Percentiles rank a stretch among this genome's conserved stretches.
Evolutionary conservation across 768 basidiomycete species (phyloP).

Genomic region (Suillus fuscotomentosus): DNA sequence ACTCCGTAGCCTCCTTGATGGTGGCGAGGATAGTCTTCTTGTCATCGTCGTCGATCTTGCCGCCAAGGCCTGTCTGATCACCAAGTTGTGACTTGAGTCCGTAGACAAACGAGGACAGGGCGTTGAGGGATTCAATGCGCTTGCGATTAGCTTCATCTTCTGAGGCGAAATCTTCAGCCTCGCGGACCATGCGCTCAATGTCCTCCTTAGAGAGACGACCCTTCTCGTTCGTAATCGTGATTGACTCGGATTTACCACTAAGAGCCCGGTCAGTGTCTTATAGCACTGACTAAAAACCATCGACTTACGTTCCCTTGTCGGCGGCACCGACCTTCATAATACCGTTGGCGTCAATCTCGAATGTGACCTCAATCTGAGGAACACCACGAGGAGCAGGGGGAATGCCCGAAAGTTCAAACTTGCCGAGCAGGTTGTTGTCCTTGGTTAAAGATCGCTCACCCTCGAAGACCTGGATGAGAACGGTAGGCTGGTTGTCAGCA

Average conservation of each 20-base stretch:
- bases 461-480: constrained; percentile 96
- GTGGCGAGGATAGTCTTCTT: constrained; percentile 79
- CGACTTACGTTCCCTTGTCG: constrained; percentile 87
- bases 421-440: constrained; percentile 98
- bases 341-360: constrained; percentile 94
- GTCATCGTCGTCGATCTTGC: constrained; percentile 79
- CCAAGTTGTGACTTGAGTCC: constrained; percentile 84
- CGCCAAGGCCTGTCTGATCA: constrained; percentile 88
- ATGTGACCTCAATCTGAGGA: constrained; percentile 96
- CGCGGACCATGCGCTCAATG: constrained; percentile 93
- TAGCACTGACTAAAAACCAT: background rate
- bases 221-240: constrained; percentile 96
- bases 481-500: constrained; percentile 91
- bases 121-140: constrained; percentile 84
- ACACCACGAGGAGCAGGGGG: constrained; percentile 96
- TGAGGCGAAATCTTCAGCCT: constrained; percentile 86
- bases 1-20: constrained; percentile 87
- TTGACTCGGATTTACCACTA: constrained; percentile 82
- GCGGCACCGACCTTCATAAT: constrained; percentile 92
- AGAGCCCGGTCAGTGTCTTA: background rate
- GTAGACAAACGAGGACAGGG: constrained; percentile 78
- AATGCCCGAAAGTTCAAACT: constrained; percentile 91
- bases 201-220: constrained; percentile 87
- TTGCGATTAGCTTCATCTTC: constrained; percentile 81
- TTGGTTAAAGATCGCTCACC: constrained; percentile 96